phyloP scores from a whole-genome alignment of 805 yeast genomes.

The Starmera pachycereana region DNA sequence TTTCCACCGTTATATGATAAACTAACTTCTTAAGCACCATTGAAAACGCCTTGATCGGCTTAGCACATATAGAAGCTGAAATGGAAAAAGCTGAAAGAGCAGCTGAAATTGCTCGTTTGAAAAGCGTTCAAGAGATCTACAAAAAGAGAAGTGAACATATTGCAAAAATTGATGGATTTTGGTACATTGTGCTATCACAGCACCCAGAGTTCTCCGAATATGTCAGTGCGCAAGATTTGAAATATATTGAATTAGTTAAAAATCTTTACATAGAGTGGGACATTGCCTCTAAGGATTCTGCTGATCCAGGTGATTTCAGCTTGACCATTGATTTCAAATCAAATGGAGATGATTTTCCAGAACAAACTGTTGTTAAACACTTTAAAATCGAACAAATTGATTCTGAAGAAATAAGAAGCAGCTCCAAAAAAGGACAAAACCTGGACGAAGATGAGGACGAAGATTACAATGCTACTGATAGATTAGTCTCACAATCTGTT shows the following conservation, averaged over 20 bases:
- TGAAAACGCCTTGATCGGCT: constrained; percentile 32
- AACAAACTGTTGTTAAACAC: constrained; percentile 49
- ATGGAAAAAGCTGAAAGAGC: constrained; percentile 51
- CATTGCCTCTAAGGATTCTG: constrained; percentile 20
- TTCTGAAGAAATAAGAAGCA: constrained; percentile 6
- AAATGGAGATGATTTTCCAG: constrained; percentile 34
- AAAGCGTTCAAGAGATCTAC: constrained; percentile 47
- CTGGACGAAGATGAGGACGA: constrained; percentile 23
- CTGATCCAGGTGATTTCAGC: constrained; percentile 45
- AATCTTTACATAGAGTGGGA: constrained; percentile 54
- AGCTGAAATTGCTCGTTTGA: constrained; percentile 44
- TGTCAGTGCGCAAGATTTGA: constrained; percentile 65
- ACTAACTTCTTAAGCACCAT: constrained; percentile 5
- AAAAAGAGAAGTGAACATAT: constrained; percentile 44
- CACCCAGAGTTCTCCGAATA: constrained; percentile 80
- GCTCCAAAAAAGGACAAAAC: constrained; percentile 9
- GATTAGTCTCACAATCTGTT: constrained; percentile 42
- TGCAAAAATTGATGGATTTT: constrained; percentile 56
- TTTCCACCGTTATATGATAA: not conserved
- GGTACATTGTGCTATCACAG: constrained; percentile 81
- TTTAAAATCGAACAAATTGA: constrained; percentile 33
- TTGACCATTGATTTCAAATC: constrained; percentile 50
- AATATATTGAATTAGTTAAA: constrained; percentile 54
- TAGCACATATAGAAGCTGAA: constrained; percentile 49
- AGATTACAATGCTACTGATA: constrained; percentile 43